A percentile compares a stretch with the other conserved stretches of the same genome.
phyloP scores from a whole-genome alignment of 768 basidiomycete species.

The Suillus clintonianus region DNA sequence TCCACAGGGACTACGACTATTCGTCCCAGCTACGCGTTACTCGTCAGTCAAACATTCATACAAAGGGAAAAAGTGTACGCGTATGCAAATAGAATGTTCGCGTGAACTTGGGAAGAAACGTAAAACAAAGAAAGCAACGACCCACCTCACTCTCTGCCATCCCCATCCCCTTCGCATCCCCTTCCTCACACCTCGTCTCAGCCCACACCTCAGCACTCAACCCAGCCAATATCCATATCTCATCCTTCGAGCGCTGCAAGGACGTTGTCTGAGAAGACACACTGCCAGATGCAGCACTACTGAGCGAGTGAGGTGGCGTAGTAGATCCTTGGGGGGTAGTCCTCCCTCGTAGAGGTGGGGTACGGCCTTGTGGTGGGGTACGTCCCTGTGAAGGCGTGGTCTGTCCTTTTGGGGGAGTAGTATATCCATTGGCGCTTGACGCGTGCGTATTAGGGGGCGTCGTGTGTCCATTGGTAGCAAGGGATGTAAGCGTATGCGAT shows the following conservation, averaged over 20 bases:
- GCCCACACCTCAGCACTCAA: conserved; percentile 77
- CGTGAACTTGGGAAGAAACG: conserved; percentile 5
- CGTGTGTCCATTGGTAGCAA: background rate
- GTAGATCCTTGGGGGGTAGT: background rate
- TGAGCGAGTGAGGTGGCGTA: no score
- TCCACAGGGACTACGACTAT: conserved; percentile 69
- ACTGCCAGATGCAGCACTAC: background rate
- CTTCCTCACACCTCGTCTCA: conserved; percentile 59
- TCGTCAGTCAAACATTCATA: background rate
- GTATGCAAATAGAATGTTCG: background rate
- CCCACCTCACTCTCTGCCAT: conserved; percentile 81
- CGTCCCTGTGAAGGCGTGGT: background rate
- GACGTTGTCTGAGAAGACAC: background rate
- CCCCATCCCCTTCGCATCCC: conserved; percentile 32
- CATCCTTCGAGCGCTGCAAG: conserved; percentile 59
- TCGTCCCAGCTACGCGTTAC: conserved; percentile 58
- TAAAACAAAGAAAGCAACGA: background rate
- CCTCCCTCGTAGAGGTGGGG: background rate
- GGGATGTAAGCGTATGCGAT: background rate
- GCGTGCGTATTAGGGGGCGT: background rate
- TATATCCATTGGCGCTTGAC: background rate
- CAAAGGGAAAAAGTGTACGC: background rate
- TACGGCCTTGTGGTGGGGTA: background rate
- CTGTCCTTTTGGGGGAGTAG: background rate
- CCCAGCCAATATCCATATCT: conserved; percentile 71